Conservation (phyloP, 371 early-diverging fungal genomes). For the Choanephora cucurbitarum region DNA sequence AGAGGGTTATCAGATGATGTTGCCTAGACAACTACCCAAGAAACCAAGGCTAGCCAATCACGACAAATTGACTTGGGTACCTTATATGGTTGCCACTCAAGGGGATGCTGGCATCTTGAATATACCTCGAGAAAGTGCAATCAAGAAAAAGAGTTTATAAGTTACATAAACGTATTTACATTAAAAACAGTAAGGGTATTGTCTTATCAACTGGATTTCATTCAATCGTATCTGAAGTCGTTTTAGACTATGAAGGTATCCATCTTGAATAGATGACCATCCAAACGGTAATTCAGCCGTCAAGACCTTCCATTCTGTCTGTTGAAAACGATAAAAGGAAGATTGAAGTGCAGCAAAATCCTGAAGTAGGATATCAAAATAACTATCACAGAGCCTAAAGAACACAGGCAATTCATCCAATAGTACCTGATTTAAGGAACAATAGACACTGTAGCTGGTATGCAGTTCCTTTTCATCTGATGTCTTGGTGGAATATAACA, state of each 20-base stretch:
- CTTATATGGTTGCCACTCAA: conserved; percentile 20
- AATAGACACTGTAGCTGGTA: neutral
- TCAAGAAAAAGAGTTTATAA: neutral
- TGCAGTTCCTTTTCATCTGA: conserved; percentile 6
- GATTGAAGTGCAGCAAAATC: conserved; percentile 14
- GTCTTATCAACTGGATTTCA: no score
- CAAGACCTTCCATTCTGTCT: conserved; percentile 39
- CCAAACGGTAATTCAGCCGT: conserved; percentile 10
- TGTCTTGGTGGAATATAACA: conserved; percentile 1
- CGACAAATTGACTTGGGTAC: conserved; percentile 23
- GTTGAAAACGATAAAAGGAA: conserved; percentile 12
- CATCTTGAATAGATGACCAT: conserved; percentile 4
- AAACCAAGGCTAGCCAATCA: conserved; percentile 5
- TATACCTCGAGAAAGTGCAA: conserved; percentile 15
- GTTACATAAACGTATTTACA: no score
- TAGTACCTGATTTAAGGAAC: conserved; percentile 1
- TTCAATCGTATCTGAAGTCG: conserved; percentile 18
- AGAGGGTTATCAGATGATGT: conserved; percentile 13
- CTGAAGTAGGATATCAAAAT: conserved; percentile 1
- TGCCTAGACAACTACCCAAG: neutral
- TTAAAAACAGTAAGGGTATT: no score
- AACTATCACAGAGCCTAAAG: neutral
- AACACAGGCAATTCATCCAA: conserved; percentile 6
- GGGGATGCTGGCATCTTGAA: conserved; percentile 28
- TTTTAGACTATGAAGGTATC: conserved; percentile 25